Conservation (phyloP, 306 rosid species). For the Spatholobus suberectus region DNA sequence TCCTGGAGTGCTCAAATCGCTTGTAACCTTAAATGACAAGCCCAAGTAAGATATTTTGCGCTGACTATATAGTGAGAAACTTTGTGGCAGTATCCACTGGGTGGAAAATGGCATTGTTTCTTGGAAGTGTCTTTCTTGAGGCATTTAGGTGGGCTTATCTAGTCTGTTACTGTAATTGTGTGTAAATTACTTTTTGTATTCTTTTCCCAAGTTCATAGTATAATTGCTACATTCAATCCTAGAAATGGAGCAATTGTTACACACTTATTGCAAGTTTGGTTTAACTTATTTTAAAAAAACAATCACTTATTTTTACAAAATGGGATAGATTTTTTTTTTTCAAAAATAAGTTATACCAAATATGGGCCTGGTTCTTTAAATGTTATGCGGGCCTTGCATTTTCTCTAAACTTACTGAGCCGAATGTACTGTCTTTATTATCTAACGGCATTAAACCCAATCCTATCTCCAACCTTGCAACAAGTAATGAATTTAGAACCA, state of each 20-base stretch:
- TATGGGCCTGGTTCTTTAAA: background rate
- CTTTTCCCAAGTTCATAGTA: background rate
- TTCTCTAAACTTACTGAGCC: background rate
- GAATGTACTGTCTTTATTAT: background rate
- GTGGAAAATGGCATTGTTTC: background rate
- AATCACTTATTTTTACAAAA: background rate
- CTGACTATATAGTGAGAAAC: background rate
- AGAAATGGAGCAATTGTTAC: background rate
- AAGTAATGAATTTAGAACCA: background rate
- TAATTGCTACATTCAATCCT: background rate
- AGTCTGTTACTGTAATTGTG: constrained; percentile 19
- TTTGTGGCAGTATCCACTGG: constrained; percentile 4
- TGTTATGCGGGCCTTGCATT: background rate
- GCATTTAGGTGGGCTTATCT: constrained; percentile 17
- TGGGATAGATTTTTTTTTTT: too few relatives aligned
- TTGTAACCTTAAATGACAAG: constrained; percentile 77
- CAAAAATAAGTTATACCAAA: background rate
- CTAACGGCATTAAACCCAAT: background rate
- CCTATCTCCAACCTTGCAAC: background rate
- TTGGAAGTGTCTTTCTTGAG: constrained; percentile 2
- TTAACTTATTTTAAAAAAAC: background rate
- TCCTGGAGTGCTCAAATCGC: constrained; percentile 76
- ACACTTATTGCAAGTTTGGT: background rate
- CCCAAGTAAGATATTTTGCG: constrained; percentile 50
- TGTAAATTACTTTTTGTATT: background rate